Percentiles rank a stretch among this genome's conserved stretches.
These are phyloP conservation scores for Extremus antarcticus DNA, from an alignment of 495 filamentous ascomycete species.

Conservation along the genomic window DNA sequence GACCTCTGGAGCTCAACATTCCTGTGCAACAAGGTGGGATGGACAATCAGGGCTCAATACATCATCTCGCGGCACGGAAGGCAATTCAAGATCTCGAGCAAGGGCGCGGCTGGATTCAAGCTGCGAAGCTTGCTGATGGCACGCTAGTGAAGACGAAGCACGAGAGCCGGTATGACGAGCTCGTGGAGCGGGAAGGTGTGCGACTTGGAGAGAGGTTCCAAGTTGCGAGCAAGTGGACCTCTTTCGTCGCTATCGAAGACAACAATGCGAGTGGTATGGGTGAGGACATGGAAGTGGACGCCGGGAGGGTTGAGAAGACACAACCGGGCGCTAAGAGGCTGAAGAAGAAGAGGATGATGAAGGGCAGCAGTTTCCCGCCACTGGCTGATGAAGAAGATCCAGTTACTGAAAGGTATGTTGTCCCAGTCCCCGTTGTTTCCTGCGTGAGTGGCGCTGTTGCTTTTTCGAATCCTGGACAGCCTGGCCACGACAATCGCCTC, in stretches of 20 bases:
- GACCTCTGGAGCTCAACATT: conserved; percentile 50
- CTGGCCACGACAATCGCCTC: neutral
- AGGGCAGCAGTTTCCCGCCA: neutral
- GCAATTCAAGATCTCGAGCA: conserved; percentile 59
- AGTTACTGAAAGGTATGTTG: conserved; percentile 11
- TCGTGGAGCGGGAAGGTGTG: conserved; percentile 53
- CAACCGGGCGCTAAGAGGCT: neutral
- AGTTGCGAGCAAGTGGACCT: conserved; percentile 56
- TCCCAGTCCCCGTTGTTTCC: conserved; percentile 1
- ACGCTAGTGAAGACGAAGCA: conserved; percentile 40
- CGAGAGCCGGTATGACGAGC: conserved; percentile 38
- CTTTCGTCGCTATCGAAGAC: conserved; percentile 55
- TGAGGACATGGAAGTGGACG: neutral
- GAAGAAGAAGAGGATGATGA: conserved; percentile 12
- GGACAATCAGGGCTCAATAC: conserved; percentile 45
- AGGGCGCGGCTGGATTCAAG: conserved; percentile 50
- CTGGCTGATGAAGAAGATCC: conserved; percentile 3
- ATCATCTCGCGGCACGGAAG: conserved; percentile 59
- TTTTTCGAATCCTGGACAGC: neutral
- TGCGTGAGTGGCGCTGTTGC: neutral
- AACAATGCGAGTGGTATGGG: conserved; percentile 12
- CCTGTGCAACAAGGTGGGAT: conserved; percentile 40
- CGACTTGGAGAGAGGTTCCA: conserved; percentile 52
- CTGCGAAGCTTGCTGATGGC: conserved; percentile 36
- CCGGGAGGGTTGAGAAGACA: neutral